phyloP scores from a whole-genome alignment of 2,329 filamentous ascomycete genomes.

The Fusarium sp. region DNA sequence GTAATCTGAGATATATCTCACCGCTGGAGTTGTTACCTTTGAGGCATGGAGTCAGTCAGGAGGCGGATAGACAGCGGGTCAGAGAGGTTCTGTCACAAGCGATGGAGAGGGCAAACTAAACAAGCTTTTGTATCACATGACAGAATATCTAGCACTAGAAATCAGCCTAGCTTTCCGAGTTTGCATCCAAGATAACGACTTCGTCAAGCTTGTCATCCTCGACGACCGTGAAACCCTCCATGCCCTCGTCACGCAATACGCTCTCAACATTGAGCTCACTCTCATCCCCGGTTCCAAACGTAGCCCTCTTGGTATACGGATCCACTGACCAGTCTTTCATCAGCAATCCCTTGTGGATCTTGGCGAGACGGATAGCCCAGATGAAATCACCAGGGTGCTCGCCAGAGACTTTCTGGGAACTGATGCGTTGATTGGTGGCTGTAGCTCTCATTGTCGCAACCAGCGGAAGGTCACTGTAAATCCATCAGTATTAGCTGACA shows the following conservation, averaged over 20 bases:
- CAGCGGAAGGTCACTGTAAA: background rate
- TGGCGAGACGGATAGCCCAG: background rate
- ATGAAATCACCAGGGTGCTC: background rate
- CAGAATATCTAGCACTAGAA: rapidly evolving
- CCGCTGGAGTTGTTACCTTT: rapidly evolving
- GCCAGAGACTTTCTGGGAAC: rapidly evolving
- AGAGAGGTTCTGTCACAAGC: background rate
- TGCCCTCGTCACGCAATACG: rapidly evolving
- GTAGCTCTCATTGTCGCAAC: background rate
- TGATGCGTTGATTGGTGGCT: background rate
- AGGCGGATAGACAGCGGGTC: rapidly evolving
- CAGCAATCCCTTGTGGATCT: background rate
- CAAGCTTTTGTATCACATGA: rapidly evolving
- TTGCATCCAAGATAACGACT: background rate
- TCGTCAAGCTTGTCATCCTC: background rate
- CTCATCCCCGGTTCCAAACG: background rate
- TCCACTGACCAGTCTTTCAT: background rate
- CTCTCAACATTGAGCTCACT: background rate
- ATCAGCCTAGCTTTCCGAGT: rapidly evolving
- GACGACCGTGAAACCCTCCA: rapidly evolving
- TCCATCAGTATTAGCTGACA: rapidly evolving
- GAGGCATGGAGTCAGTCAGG: background rate
- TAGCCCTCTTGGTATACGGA: background rate
- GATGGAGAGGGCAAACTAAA: background rate
- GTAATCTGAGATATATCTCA: background rate